Base-by-base conservation (phyloP, 2,329 filamentous ascomycete genomes). In the Hypoxylon sp. region DNA sequence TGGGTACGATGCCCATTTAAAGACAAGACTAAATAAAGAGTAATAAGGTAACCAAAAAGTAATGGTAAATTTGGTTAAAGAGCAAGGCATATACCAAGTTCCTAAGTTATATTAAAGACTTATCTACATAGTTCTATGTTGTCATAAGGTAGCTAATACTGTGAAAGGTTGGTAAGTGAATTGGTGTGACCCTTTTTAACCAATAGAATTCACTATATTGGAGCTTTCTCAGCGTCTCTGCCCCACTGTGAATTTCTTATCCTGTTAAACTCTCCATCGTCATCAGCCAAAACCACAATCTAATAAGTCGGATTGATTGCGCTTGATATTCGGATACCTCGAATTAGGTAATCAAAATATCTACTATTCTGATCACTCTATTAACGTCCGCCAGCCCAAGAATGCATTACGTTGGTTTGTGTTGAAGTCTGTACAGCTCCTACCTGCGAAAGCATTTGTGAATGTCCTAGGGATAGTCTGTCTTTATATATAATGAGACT, bases 401-500 rank as follows among this genome's bases (percentile, higher is more conserved):
- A 43, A 43, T 43, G 38, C n/a, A 11, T 7, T 21, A 19, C 2
- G 38, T 19, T n/a, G 10, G 19, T 28, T 13, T 55, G n/a, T 45
- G 30, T 19, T 32, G 6, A 7, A 34, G 46, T 28, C 34, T 32
- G 50, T 32, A 23, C 28, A 21, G 21, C 36, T 19, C 45, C 28
- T 36, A 36, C 17, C 25, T 17, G 5, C 7, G 14, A 32, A 11
- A 13, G 30, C 46, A 49, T 17, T 30, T n/a, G 14, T 17, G 7
- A 23, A 23, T 1, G 7, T 17, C 9, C 6, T 21, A 21, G 32
- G 4, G 19, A 11, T 19, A 11, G 14, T 10, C 17, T 30, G 10
- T 21, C n/a, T 28, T 11, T 49, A 69, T 56, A 56, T 49, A 69
- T 56, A 56, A 78, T 78, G 77, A 72, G 72, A 58, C 74, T 76